Evolutionary conservation across 2,329 filamentous ascomycete genomes (phyloP).

Genomic region (Xylaria polymorpha): DNA sequence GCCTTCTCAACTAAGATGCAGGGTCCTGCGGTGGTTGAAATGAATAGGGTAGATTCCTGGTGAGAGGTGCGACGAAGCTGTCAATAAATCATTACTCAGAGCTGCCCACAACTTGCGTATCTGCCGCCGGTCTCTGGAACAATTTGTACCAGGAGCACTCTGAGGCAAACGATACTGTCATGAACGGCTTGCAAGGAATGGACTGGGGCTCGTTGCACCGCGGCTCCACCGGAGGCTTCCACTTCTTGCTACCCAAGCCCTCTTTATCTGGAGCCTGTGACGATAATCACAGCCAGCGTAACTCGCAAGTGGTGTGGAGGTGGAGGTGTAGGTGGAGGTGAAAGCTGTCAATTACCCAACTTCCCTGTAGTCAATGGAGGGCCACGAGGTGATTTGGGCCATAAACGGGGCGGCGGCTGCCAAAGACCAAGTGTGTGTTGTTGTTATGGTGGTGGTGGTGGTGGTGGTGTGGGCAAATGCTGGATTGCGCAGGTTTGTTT

Average conservation of each 20-base stretch:
- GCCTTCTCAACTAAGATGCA: background rate
- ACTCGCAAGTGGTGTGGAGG: conserved; percentile 33
- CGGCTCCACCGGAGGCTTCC: conserved; percentile 35
- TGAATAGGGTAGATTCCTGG: background rate
- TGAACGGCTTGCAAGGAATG: conserved; percentile 24
- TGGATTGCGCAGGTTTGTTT: background rate
- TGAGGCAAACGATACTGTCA: conserved; percentile 11
- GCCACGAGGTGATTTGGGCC: conserved; percentile 30
- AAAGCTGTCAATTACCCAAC: conserved; percentile 27
- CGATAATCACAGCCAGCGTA: conserved; percentile 29
- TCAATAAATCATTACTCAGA: conserved; percentile 9
- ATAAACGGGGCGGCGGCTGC: conserved; percentile 17
- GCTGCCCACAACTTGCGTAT: conserved; percentile 12
- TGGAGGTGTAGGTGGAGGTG: conserved; percentile 24
- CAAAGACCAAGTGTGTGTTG: conserved; percentile 14
- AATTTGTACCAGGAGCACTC: conserved; percentile 23
- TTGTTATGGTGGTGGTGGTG: conserved; percentile 30
- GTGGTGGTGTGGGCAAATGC: conserved; percentile 26
- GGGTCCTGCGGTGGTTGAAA: conserved; percentile 17
- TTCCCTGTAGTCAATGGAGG: conserved; percentile 20
- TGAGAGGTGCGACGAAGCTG: background rate
- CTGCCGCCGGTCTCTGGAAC: conserved; percentile 15
- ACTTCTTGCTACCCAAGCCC: conserved; percentile 36
- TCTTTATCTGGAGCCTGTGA: conserved; percentile 36
- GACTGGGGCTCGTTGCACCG: conserved; percentile 26